Percentiles rank a stretch among this genome's conserved stretches.
Conservation (phyloP, 75 land plant species). For the Pinus taeda region DNA sequence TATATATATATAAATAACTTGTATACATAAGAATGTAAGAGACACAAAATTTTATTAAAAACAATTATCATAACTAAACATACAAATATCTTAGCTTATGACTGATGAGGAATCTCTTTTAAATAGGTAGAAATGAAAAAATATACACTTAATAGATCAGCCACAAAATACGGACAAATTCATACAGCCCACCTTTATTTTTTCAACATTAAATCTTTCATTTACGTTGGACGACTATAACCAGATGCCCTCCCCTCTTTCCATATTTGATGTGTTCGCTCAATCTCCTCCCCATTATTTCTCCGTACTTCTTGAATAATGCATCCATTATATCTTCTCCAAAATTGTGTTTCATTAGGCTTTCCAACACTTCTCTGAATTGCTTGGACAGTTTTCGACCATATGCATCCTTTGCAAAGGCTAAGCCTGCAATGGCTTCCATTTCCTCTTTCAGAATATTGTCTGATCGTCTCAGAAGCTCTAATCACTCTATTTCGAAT, state of each 20-base stretch:
- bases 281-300: too few relatives aligned
- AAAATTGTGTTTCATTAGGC: conserved; percentile 18
- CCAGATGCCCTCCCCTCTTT: neutral
- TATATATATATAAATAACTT: too few relatives aligned
- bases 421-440: conserved; percentile 14
- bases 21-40: too few relatives aligned
- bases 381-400: conserved; percentile 5
- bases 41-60: too few relatives aligned
- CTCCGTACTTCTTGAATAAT: neutral
- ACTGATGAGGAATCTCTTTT: too few relatives aligned
- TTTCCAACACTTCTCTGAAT: conserved; percentile 24
- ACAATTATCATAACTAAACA: too few relatives aligned
- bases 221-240: neutral
- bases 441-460: neutral
- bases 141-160: too few relatives aligned
- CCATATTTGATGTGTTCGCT: neutral
- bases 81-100: too few relatives aligned
- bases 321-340: neutral
- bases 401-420: neutral
- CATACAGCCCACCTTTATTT: too few relatives aligned
- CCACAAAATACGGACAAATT: too few relatives aligned
- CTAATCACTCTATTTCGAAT: neutral
- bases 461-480: neutral
- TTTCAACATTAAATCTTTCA: too few relatives aligned
- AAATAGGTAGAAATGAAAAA: too few relatives aligned